phyloP scores from a whole-genome alignment of 1,284 basidiomycete species.

The Ceratobasidium theobromae region DNA sequence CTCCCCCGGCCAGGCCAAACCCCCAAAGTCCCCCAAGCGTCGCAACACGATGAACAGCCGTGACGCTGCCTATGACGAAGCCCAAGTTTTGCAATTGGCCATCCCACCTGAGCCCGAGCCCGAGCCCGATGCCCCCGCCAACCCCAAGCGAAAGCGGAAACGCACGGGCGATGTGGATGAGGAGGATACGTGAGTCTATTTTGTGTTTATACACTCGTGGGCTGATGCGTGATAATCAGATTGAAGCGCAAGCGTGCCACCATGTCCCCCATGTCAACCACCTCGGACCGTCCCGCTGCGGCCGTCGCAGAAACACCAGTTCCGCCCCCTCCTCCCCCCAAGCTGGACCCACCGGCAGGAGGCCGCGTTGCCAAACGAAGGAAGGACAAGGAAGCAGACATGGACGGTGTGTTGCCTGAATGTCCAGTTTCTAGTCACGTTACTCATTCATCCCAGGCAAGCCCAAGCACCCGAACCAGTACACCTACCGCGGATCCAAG shows the following conservation, averaged over 20 bases:
- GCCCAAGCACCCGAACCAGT: slow-evolving; percentile 56
- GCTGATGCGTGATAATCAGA: slow-evolving; percentile 24
- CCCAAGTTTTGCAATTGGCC: slow-evolving; percentile 44
- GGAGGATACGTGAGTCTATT: slow-evolving; percentile 26
- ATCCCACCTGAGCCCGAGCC: slow-evolving; percentile 41
- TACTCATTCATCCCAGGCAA: slow-evolving; percentile 37
- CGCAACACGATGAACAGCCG: slow-evolving; percentile 97
- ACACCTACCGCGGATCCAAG: slow-evolving; percentile 51
- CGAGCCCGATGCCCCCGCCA: slow-evolving; percentile 37
- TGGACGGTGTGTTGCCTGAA: slow-evolving; percentile 1
- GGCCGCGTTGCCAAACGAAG: slow-evolving; percentile 20
- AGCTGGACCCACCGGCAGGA: slow-evolving; percentile 4
- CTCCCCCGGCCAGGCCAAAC: slow-evolving; percentile 14
- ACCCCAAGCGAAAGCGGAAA: slow-evolving; percentile 31
- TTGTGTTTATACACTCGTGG: background rate
- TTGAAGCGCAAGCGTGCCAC: slow-evolving; percentile 35
- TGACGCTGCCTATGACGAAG: slow-evolving; percentile 92
- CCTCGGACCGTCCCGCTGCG: slow-evolving; percentile 28
- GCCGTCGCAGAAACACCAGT: slow-evolving; percentile 18
- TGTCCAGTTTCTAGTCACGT: background rate
- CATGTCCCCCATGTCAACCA: slow-evolving; percentile 31
- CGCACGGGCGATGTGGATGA: slow-evolving; percentile 31
- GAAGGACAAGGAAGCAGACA: slow-evolving; percentile 20
- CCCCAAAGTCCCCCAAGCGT: slow-evolving; percentile 66
- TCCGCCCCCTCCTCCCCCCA: slow-evolving; percentile 19